Base-by-base conservation (phyloP, 2,329 filamentous ascomycete species). In the Stagonosporopsis vannaccii region DNA sequence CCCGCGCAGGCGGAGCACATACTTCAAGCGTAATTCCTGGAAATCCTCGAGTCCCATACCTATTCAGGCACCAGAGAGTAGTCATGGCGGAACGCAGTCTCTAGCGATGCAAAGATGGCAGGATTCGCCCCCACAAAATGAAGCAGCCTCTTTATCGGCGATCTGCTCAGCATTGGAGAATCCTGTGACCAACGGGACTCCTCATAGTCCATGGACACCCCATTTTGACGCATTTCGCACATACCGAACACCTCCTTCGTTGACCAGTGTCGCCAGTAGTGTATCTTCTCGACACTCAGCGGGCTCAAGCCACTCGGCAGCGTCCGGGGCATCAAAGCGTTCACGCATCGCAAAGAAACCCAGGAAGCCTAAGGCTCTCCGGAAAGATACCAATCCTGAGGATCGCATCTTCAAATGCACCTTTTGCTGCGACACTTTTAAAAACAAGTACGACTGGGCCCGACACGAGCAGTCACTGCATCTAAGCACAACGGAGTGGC, bases 61-160 rank as follows among this genome's bases (percentile, higher is more conserved):
- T 8, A 58, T 58, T 20, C 47, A 42, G 28, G 51, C 56, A n/a
- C 50, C 46, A 6, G 51, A 53, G 23, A 51, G 51, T 4, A 49
- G 4, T 32, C 36, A 51, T 36, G 23, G 25, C 20, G 51, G 35
- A 28, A 36, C 40, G 6, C 65, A 66, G 15, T 64, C 67, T n/a
- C 51, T 67, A 13, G 59, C 86, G 5, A 77, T 89, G 63, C 85
- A 89, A 75, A 78, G 86, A 79, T 89, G 86, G 86, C 82, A 87
- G 66, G 78, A 85, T 62, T 87, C 85, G 51, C 86, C 86, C 30
- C 86, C 86, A 23, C 85, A 88, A 75, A 80, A 88, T 77, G 86
- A 88, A 79, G 83, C 85, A 63, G 86, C 86, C 51, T 80, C 83
- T 6, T 80, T 86, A 39, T 82, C 81, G 36, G 86, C 84, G 75